Conservation (phyloP, 148 eudicot species). For the Chenopodium berlandieri region DNA sequence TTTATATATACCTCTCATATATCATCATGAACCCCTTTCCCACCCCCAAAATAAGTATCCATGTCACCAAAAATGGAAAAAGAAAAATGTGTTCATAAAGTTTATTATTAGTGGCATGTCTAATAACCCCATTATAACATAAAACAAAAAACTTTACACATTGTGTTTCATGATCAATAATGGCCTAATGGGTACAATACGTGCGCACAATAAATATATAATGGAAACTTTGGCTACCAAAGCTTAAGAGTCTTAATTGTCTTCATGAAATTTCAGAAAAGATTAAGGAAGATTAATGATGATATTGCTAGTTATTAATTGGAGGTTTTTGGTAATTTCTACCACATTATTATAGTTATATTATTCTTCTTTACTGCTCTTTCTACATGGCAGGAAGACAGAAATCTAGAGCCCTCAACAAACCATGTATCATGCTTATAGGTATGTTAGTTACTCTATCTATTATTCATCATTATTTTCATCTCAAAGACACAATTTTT, state of each 20-base stretch:
- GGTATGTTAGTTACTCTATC: constrained; percentile 31
- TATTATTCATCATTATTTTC: too few species aligned
- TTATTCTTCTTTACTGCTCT: neutral
- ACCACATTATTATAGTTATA: neutral
- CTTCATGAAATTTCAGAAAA: neutral
- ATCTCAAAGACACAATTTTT: neutral
- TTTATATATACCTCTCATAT: too few species aligned
- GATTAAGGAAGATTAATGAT: neutral
- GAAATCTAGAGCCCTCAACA: constrained; percentile 43
- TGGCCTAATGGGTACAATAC: neutral
- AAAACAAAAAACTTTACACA: neutral
- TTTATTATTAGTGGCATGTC: neutral
- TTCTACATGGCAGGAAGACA: constrained; percentile 44
- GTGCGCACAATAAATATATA: neutral
- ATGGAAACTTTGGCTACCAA: constrained; percentile 6
- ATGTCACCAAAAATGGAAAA: neutral
- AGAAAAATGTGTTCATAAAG: neutral
- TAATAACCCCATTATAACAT: neutral
- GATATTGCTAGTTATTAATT: constrained; percentile 6
- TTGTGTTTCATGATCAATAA: neutral
- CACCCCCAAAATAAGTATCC: neutral
- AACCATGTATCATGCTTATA: constrained; percentile 69
- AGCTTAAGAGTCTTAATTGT: neutral
- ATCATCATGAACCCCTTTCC: neutral
- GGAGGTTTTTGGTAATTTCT: constrained; percentile 2